Base-by-base conservation (phyloP, 805 yeast species). In the Blastobotrys parvus region DNA sequence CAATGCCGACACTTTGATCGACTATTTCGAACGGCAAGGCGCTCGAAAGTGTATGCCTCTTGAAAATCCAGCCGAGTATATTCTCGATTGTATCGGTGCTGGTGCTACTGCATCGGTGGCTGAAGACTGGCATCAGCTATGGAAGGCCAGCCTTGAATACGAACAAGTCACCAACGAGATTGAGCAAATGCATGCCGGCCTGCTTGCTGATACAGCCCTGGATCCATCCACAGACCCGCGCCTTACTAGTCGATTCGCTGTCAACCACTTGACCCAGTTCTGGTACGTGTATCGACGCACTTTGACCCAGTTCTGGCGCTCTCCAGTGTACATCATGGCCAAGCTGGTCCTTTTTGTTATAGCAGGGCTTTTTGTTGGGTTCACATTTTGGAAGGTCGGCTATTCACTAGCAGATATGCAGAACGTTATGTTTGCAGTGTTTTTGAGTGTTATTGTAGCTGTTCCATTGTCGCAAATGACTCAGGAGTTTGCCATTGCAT, bases 51-150 rank as follows among this genome's bases (percentile, higher is more conserved):
- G 88, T 65, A 70, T 66, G 25, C 60, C 59, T 4, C 60, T 65
- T 33, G 84, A 77, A 41, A 80, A 80, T 49, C 86, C 86, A 20
- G 87, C 86, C 23, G 87, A 80, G 60, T 80, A 78, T 65, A 76
- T 81, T 61, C 63, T 80, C 51, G 79, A 22, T 4, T 77, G 77
- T 45, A 79, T 82, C 60, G 90, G 90, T 45, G 89, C 90, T 23
- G 89, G 86, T 56, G 87, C 90, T 2, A 80, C 85, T 19, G 80
- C 86, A 2, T 54, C 64, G 41, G 74, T 72, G n/a, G 55, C 62
- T 27, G 71, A 70, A 41, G 80, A 82, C 59, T 83, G 83, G 79
- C 67, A 68, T 58, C 74, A 77, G 7, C 66, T 74, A 8, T 83
- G 92, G 92, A 49, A 49, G 3, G 61, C 59, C 13, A 75, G 71